Percentiles rank a stretch among this genome's conserved stretches.
These are phyloP conservation scores for Debaryomyces maramus DNA, from an alignment of 805 yeast genomes.

Conservation along the genomic window DNA sequence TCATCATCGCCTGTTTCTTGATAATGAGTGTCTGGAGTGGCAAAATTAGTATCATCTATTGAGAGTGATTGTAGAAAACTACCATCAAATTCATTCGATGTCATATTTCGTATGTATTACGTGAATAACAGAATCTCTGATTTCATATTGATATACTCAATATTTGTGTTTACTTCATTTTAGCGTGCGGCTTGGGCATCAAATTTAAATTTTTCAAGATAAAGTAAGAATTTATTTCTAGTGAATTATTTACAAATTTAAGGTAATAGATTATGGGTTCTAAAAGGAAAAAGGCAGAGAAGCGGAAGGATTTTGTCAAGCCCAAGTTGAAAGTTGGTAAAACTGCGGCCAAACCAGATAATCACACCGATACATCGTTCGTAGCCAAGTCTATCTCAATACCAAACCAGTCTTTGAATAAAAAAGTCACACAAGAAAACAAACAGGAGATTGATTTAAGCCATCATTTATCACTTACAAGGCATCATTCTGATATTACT, in stretches of 20 bases:
- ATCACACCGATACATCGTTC: conserved; percentile 85
- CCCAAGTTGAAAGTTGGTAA: conserved; percentile 88
- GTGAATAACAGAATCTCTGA: not conserved
- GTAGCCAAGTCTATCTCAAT: conserved; percentile 59
- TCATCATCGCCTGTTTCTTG: not conserved
- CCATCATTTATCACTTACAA: conserved; percentile 66
- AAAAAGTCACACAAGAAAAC: conserved; percentile 15
- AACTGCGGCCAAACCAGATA: conserved; percentile 64
- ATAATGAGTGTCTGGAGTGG: not conserved
- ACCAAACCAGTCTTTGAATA: conserved; percentile 43
- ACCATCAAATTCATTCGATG: conserved; percentile 20
- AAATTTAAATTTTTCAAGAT: conserved; percentile 1
- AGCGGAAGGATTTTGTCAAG: conserved; percentile 73
- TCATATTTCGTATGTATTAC: not conserved
- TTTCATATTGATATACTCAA: not conserved
- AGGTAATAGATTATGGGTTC: conserved; percentile 37
- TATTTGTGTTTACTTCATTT: not conserved
- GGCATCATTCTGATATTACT: conserved; percentile 70
- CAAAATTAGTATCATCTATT: conserved; percentile 17
- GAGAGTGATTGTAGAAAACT: conserved; percentile 24
- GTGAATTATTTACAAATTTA: not conserved
- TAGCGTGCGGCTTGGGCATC: conserved; percentile 7
- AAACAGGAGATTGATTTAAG: conserved; percentile 45
- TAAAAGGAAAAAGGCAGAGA: conserved; percentile 58
- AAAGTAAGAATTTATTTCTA: too few relatives aligned